Conservation (phyloP, 352 stramenopile genomes). For the Lagenidium giganteum region DNA sequence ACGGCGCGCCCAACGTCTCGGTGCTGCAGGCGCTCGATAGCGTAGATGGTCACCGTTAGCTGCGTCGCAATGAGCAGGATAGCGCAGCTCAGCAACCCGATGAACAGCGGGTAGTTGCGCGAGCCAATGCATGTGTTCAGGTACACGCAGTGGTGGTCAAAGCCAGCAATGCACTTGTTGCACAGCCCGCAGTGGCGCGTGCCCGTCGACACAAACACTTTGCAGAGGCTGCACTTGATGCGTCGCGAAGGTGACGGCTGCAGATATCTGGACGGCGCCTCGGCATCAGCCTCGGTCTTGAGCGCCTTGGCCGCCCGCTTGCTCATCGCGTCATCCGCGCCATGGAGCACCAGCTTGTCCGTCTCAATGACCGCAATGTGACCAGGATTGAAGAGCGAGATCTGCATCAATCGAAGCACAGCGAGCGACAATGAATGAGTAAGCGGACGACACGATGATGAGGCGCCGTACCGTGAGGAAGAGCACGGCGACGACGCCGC, state of each 20-base stretch:
- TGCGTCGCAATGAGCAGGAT: constrained; percentile 54
- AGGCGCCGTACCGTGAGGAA: constrained; percentile 22
- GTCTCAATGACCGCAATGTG: constrained; percentile 21
- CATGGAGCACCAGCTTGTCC: too few species aligned
- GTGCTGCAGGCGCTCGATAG: constrained; percentile 21
- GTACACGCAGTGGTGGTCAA: constrained; percentile 95
- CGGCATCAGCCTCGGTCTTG: background rate
- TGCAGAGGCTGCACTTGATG: constrained; percentile 31
- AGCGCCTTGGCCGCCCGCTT: constrained; percentile 6
- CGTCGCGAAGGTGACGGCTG: constrained; percentile 5
- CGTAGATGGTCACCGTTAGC: constrained; percentile 36
- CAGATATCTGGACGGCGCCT: background rate
- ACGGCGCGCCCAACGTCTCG: constrained; percentile 1
- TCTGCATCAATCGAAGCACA: constrained; percentile 18
- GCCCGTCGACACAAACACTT: constrained; percentile 26
- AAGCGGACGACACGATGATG: background rate
- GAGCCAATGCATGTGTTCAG: constrained; percentile 93
- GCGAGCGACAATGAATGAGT: too few species aligned
- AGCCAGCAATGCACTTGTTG: constrained; percentile 91
- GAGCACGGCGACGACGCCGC: constrained; percentile 25
- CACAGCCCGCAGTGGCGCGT: constrained; percentile 90
- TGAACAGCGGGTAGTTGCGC: constrained; percentile 61
- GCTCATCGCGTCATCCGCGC: constrained; percentile 1
- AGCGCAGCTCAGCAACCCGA: constrained; percentile 45
- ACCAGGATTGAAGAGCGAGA: constrained; percentile 42